Evolutionary conservation across 441 rosid genomes (phyloP).

Genomic region (Omphalea diandra): DNA sequence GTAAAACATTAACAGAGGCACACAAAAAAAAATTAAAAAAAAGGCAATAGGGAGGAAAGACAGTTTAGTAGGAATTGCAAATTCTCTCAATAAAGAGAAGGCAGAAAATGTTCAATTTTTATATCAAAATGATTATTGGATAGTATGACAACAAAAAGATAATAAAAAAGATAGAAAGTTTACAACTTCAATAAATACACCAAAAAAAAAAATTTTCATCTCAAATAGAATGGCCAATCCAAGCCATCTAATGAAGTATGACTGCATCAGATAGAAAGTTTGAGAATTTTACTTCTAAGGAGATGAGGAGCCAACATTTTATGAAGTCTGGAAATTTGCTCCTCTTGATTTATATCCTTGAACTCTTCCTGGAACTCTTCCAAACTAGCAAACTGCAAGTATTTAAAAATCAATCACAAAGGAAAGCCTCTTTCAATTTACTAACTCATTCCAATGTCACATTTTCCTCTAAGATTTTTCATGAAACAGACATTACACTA

Average conservation of each 20-base stretch:
- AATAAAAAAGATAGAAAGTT: neutral
- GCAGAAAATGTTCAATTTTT: neutral
- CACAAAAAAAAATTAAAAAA: too few relatives aligned
- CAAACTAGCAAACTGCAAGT: slow-evolving; percentile 81
- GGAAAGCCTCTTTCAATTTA: slow-evolving; percentile 13
- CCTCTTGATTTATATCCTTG: slow-evolving; percentile 98
- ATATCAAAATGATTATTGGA: neutral
- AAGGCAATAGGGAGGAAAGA: neutral
- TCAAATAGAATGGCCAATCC: slow-evolving; percentile 12
- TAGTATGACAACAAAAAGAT: neutral
- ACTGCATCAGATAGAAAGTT: slow-evolving; percentile 17
- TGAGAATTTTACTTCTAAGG: slow-evolving; percentile 65
- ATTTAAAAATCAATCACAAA: slow-evolving; percentile 26
- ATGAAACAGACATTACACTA: slow-evolving; percentile 27
- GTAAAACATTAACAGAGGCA: too few relatives aligned
- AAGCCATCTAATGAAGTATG: slow-evolving; percentile 20
- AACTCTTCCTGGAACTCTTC: slow-evolving; percentile 99
- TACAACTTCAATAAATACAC: neutral
- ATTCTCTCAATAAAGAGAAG: neutral
- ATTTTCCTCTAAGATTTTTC: slow-evolving; percentile 23
- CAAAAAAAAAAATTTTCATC: neutral
- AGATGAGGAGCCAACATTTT: slow-evolving; percentile 98
- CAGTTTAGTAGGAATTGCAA: neutral
- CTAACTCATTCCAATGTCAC: slow-evolving; percentile 2
- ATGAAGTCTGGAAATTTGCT: slow-evolving; percentile 93